Base-by-base conservation (phyloP, 768 basidiomycete genomes). In the Hebeloma cylindrosporum region DNA sequence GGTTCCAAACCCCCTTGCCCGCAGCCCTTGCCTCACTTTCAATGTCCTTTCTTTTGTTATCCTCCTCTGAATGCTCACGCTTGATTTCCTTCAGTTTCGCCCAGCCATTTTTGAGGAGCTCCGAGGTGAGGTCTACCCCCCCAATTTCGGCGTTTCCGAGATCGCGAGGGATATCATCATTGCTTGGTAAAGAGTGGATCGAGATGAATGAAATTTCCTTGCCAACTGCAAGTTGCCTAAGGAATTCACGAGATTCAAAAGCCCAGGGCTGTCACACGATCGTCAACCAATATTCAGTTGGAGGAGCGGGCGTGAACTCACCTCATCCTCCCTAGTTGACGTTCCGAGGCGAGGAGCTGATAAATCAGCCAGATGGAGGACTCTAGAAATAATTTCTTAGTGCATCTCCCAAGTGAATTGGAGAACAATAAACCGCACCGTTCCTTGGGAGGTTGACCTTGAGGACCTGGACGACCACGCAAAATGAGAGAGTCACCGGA, bases 91-190 rank as follows among this genome's bases (percentile, higher is more conserved):
- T 92, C 31, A 93, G 70, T 67, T 89, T 94, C 8, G 81, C 91
- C 93, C 93, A 97, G n/a, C 95, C 96, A 48, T 78, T 80, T 59
- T 76, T 80, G 29, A 98, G 74, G n/a, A 95, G 64, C 60, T 93
- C 88, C 0, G 75, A 73, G 3, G 82, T 72, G 16, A 94, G 64
- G 57, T 94, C 91, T 40, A 81, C 61, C 5, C 85, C 88, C 35
- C 71, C 77, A 27, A 90, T 77, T 48, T 89, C 85, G 13, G 79
- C 88, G 21, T 70, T 75, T 21, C 91, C 92, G 40, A 93, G 73
- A 63, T 93, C 93, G 51, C 90, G 85, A 20, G 82, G 75, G 27
- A 77, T 66, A 47, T 89, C 89, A 53, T 89, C 88, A 47, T 81
- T 83, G 25, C 84, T 67, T 7, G 88, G 78, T 30, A 96, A 70